Conservation (phyloP, 106 monocot genomes). For the Chionographis japonica region DNA sequence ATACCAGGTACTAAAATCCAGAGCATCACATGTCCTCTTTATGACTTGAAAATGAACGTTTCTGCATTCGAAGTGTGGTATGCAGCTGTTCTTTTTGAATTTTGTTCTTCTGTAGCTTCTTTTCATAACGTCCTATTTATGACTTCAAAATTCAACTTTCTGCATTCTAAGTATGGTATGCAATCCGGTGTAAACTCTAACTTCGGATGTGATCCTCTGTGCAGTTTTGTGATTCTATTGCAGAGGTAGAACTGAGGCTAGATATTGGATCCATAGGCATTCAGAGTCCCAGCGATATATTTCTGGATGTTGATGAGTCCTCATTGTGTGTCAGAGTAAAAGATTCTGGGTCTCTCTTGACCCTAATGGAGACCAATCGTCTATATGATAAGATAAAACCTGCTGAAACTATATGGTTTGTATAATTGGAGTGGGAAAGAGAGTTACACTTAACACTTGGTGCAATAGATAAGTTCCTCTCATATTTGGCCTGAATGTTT, state of each 20-base stretch:
- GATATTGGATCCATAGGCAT: conserved; percentile 31
- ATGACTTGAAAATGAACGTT: too few relatives aligned
- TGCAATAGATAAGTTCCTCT: neutral
- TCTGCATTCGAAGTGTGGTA: too few relatives aligned
- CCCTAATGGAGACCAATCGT: conserved; percentile 43
- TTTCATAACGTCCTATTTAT: neutral
- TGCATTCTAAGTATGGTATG: neutral
- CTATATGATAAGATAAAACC: conserved; percentile 79
- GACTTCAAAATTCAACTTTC: neutral
- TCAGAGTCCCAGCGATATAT: conserved; percentile 54
- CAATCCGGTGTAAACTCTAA: neutral
- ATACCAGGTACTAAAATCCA: too few relatives aligned
- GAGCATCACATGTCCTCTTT: too few relatives aligned
- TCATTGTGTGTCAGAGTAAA: conserved; percentile 65
- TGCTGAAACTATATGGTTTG: conserved; percentile 90
- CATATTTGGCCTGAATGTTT: neutral
- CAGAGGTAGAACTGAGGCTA: conserved; percentile 64
- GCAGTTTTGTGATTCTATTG: conserved; percentile 59
- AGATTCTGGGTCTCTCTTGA: conserved; percentile 40
- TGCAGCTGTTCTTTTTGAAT: too few relatives aligned
- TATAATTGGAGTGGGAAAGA: neutral
- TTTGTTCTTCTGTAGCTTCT: neutral
- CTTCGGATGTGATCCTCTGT: neutral
- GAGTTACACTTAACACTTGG: neutral
- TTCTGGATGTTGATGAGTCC: conserved; percentile 65